phyloP scores from a whole-genome alignment of 345 rosid genomes.

The Citrus inodora region DNA sequence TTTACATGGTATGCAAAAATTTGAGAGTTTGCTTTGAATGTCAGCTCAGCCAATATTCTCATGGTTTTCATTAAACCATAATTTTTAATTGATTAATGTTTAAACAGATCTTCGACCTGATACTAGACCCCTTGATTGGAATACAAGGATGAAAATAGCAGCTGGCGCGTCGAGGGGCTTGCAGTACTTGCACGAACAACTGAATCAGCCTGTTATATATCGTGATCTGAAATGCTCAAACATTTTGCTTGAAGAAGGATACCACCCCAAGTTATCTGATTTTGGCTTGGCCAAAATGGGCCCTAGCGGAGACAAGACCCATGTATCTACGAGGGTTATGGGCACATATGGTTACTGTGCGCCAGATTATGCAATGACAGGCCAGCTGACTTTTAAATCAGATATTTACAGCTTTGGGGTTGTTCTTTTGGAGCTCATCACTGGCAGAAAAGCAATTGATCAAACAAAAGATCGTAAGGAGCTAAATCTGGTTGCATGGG shows the following conservation, averaged over 20 bases:
- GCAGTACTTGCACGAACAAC: slow-evolving; percentile 76
- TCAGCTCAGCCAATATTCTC: not conserved
- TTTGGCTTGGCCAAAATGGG: slow-evolving; percentile 97
- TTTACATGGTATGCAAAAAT: slow-evolving; percentile 57
- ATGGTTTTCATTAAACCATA: not conserved
- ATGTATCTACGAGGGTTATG: slow-evolving; percentile 93
- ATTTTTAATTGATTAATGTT: not conserved
- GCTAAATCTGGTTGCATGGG: slow-evolving; percentile 89
- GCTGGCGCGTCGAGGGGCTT: slow-evolving; percentile 89
- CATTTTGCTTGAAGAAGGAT: slow-evolving; percentile 73
- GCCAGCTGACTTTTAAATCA: slow-evolving; percentile 84
- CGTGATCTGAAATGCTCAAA: slow-evolving; percentile 90
- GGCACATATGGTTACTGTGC: slow-evolving; percentile 98
- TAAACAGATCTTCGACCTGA: slow-evolving; percentile 49
- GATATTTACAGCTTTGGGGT: slow-evolving; percentile 94
- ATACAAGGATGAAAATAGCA: slow-evolving; percentile 77
- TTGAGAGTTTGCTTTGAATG: slow-evolving; percentile 6
- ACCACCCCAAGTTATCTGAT: slow-evolving; percentile 80
- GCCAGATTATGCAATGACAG: slow-evolving; percentile 94
- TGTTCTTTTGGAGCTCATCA: slow-evolving; percentile 79
- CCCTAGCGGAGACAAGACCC: slow-evolving; percentile 85
- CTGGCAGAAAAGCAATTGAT: slow-evolving; percentile 90
- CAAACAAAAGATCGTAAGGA: slow-evolving; percentile 45
- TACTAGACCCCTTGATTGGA: slow-evolving; percentile 70
- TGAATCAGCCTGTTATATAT: slow-evolving; percentile 78